Percentiles rank a stretch among this genome's conserved stretches.
These are phyloP conservation scores for Myriosclerotinia scirpicola DNA, from an alignment of 2,329 filamentous ascomycete genomes.

Conservation along the genomic window DNA sequence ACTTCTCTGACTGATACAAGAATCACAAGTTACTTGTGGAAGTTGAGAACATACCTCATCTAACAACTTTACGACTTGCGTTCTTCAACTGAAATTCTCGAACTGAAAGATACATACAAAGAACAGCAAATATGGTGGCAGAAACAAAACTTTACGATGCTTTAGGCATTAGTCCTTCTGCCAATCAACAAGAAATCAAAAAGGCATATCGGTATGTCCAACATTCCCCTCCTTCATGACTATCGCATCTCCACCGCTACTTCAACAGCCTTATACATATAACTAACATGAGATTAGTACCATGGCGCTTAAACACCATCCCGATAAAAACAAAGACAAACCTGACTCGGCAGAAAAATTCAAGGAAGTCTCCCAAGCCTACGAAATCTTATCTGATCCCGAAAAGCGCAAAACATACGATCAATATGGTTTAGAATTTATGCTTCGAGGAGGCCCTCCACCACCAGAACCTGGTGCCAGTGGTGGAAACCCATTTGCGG, in stretches of 20 bases:
- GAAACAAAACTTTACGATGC: constrained; percentile 95
- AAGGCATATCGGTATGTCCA: constrained; percentile 80
- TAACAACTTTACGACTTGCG: background rate
- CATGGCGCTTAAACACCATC: constrained; percentile 86
- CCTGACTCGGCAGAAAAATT: constrained; percentile 86
- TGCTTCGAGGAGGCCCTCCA: constrained; percentile 76
- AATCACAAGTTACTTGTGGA: background rate
- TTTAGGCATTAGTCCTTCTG: constrained; percentile 74
- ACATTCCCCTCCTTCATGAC: background rate
- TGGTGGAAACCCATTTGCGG: constrained; percentile 59
- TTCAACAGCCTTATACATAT: background rate
- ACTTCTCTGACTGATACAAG: background rate
- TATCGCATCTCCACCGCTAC: constrained; percentile 7
- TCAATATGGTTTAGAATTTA: constrained; percentile 89
- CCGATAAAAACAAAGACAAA: constrained; percentile 97
- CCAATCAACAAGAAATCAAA: constrained; percentile 92
- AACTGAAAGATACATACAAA: background rate
- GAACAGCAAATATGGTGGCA: constrained; percentile 69
- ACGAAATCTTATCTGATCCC: constrained; percentile 95
- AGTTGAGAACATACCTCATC: background rate
- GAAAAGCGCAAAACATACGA: constrained; percentile 97
- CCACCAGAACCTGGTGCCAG: constrained; percentile 58
- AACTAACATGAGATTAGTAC: constrained; percentile 56
- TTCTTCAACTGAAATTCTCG: background rate
- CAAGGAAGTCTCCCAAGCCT: constrained; percentile 96